Percentiles rank a stretch among this genome's conserved stretches.
Evolutionary conservation across 768 basidiomycete species (phyloP).

Genomic region (Russula lepida): DNA sequence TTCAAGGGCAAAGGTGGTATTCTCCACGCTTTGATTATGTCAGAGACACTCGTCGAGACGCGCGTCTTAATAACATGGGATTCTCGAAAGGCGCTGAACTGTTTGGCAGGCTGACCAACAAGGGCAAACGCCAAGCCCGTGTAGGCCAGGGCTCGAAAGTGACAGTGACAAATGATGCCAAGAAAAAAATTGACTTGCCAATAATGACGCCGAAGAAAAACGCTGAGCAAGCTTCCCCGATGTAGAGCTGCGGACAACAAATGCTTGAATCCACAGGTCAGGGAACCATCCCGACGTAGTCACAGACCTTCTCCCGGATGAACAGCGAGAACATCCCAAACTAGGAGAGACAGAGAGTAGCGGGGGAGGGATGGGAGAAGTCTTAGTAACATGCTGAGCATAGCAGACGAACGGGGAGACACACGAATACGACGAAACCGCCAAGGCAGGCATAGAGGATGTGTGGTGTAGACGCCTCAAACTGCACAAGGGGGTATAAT

Average conservation of each 20-base stretch:
- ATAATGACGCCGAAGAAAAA: conserved; percentile 90
- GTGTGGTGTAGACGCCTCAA: conserved; percentile 62
- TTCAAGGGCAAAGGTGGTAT: background rate
- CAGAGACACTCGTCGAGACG: background rate
- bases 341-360: conserved; percentile 54
- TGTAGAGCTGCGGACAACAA: conserved; percentile 50
- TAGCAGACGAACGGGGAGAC: conserved; percentile 23
- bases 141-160: background rate
- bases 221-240: conserved; percentile 95
- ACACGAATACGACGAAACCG: conserved; percentile 69
- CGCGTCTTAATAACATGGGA: background rate
- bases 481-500: conserved; percentile 26
- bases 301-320: conserved; percentile 72
- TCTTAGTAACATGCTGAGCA: background rate
- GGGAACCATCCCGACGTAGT: background rate
- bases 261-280: background rate
- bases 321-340: conserved; percentile 95
- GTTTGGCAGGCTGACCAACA: background rate
- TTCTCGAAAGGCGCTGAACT: background rate
- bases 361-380: background rate
- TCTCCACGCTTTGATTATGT: background rate
- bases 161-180: background rate
- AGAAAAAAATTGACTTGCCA: conserved; percentile 36
- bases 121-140: too few relatives aligned
- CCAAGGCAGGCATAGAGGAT: conserved; percentile 73